Conservation (phyloP, 441 rosid genomes). For the Pelargonium fulgidum region DNA sequence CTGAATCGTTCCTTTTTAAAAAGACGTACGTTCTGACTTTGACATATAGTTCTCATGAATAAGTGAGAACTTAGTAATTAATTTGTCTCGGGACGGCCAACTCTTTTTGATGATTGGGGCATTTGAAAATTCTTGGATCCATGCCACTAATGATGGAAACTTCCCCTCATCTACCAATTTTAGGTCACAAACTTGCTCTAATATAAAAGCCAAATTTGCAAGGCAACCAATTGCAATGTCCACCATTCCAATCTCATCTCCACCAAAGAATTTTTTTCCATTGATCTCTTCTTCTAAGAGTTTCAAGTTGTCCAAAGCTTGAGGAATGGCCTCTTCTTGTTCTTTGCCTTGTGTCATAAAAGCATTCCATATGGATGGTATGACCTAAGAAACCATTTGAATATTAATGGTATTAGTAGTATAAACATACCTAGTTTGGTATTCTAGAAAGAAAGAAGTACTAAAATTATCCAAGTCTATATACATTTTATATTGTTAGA, state of each 20-base stretch:
- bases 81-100: background rate
- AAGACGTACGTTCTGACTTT: background rate
- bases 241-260: slow-evolving; percentile 25
- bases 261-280: slow-evolving; percentile 35
- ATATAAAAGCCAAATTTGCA: background rate
- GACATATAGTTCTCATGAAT: background rate
- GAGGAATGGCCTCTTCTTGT: slow-evolving; percentile 22
- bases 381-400: slow-evolving; percentile 1
- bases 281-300: slow-evolving; percentile 24
- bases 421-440: too few relatives aligned
- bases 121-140: background rate
- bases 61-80: background rate
- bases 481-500: too few relatives aligned
- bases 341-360: slow-evolving; percentile 19
- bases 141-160: background rate
- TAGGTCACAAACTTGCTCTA: background rate
- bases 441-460: too few relatives aligned
- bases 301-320: slow-evolving; percentile 15
- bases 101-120: background rate
- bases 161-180: background rate
- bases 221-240: slow-evolving; percentile 22
- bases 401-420: too few relatives aligned
- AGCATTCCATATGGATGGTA: slow-evolving; percentile 1
- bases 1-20: background rate
- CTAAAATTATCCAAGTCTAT: too few relatives aligned